Base-by-base conservation (phyloP, 805 yeast genomes). In the Yarrowia sp. region DNA sequence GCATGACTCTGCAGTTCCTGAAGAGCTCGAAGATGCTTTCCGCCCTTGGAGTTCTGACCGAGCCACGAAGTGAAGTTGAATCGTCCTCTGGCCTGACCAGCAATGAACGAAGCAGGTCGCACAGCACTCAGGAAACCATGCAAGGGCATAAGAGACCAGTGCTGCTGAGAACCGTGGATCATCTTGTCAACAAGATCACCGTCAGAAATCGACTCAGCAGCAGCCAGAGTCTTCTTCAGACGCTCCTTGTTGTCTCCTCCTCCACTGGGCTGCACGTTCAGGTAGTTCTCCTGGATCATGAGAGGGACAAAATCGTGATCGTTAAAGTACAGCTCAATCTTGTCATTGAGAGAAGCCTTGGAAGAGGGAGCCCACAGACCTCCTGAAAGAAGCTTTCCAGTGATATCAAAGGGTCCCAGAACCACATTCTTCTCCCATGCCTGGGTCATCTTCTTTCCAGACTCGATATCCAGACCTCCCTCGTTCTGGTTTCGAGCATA, bases 271-370 rank as follows among this genome's bases (percentile, higher is more conserved):
- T 80, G 80, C 0, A 96, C 88, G 43, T 79, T 79, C 61, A 91
- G 78, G 76, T 95, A 95, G 79, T 95, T 95, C 77, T 95, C 99
- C 76, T 94, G 98, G 67, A 95, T 85, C 98, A 95, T 94, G 71
- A 94, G 82, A 5, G 99, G 98, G 1, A 97, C 88, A 76, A 95
- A 89, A 75, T 92, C 97, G 79, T 91, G 90, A 78, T 95, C 99
- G 78, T 92, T 92, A 81, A 95, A 95, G 76, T 92, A 95, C 66
- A 92, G 83, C 73, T 90, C 94, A 74, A 94, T 88, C 76, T 92
- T 90, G 71, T 92, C 97, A 77, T 88, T 89, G 71, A 94, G 77
- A 2, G 87, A 82, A 69, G 85, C 83, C n/a, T 80, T 78, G 2
- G 85, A 79, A 72, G 79, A 80, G 19, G 81, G 84, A 69, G 87